phyloP scores from a whole-genome alignment of 768 basidiomycete species.

The Amanita molliuscula region DNA sequence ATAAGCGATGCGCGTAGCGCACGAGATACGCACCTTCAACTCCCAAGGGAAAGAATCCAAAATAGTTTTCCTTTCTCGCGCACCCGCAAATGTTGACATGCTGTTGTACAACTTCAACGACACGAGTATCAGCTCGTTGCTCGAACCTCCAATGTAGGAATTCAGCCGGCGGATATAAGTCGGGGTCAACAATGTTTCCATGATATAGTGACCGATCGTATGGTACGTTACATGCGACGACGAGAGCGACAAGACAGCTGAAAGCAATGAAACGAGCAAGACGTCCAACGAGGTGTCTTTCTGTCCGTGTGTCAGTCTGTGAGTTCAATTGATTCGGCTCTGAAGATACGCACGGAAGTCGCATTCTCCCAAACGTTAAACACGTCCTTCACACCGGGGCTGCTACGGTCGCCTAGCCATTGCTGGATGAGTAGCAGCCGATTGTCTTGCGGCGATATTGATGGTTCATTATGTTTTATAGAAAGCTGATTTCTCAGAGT shows the following conservation, averaged over 20 bases:
- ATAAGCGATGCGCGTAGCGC: background rate
- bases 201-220: conserved; percentile 46
- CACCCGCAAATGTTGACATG: conserved; percentile 55
- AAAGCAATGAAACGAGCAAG: conserved; percentile 40
- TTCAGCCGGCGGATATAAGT: conserved; percentile 48
- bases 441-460: conserved; percentile 43
- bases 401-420: conserved; percentile 51
- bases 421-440: conserved; percentile 47
- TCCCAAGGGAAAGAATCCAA: conserved; percentile 74
- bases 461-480: conserved; percentile 34
- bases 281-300: conserved; percentile 33
- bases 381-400: conserved; percentile 50
- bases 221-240: conserved; percentile 66
- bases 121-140: conserved; percentile 57
- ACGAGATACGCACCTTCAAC: conserved; percentile 47
- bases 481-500: conserved; percentile 53
- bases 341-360: conserved; percentile 32
- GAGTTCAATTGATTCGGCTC: conserved; percentile 1
- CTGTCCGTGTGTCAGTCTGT: background rate
- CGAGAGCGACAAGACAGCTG: conserved; percentile 50
- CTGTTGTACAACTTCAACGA: conserved; percentile 54
- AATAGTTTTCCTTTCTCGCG: conserved; percentile 50
- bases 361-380: conserved; percentile 52
- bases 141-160: conserved; percentile 47
- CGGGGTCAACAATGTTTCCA: conserved; percentile 48